Evolutionary conservation across 176 grass and related monocot species (phyloP).

Genomic region (Hsuehochloa calcarea): DNA sequence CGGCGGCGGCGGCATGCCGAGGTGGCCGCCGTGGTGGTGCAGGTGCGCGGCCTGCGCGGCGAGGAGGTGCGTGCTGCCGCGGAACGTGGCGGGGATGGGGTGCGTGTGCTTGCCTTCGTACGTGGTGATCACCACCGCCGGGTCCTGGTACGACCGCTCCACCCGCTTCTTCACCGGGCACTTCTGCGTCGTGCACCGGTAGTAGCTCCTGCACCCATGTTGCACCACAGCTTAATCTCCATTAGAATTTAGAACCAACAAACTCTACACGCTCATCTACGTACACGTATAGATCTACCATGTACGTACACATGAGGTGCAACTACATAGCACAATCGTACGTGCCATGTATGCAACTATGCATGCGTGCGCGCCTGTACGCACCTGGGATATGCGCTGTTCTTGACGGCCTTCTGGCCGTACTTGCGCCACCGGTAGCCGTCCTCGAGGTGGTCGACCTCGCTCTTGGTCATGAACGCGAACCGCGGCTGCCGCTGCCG

Average conservation of each 20-base stretch:
- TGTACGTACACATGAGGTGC: not conserved
- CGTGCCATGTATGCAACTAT: not conserved
- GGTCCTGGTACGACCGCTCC: slow-evolving; percentile 83
- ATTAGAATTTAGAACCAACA: not conserved
- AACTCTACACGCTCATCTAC: not conserved
- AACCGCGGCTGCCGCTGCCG: slow-evolving; percentile 70
- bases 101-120: slow-evolving; percentile 95
- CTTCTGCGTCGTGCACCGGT: slow-evolving; percentile 95
- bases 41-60: slow-evolving; percentile 38
- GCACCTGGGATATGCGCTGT: slow-evolving; percentile 96
- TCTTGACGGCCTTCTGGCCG: slow-evolving; percentile 99
- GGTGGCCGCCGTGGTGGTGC: slow-evolving; percentile 31
- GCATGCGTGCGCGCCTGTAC: not conserved
- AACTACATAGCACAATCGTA: not conserved
- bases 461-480: slow-evolving; percentile 98
- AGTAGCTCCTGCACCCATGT: slow-evolving; percentile 76
- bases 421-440: slow-evolving; percentile 99
- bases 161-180: slow-evolving; percentile 96
- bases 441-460: slow-evolving; percentile 97
- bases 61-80: slow-evolving; percentile 74
- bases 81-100: slow-evolving; percentile 62
- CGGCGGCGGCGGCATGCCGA: slow-evolving; percentile 9
- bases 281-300: not conserved
- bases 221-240: not conserved
- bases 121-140: slow-evolving; percentile 85